These are phyloP conservation scores for Xylariaceae sp. DNA, from an alignment of 2,329 filamentous ascomycete species.

Conservation along the genomic window DNA sequence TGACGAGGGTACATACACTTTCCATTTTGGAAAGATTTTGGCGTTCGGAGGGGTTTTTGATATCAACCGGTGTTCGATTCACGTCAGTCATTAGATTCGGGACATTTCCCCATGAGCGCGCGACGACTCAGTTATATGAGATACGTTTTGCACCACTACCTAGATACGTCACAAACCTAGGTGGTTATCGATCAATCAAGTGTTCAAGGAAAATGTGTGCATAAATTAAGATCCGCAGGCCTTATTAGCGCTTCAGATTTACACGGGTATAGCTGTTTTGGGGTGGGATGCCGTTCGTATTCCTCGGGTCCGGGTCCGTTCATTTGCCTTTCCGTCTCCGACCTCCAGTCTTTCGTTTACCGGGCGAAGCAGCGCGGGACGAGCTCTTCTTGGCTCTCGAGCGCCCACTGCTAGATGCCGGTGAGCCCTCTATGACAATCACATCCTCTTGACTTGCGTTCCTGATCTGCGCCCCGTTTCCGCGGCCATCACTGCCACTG, in stretches of 20 bases:
- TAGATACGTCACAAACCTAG: not conserved
- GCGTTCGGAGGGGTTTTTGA: not conserved
- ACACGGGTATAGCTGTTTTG: slow-evolving; percentile 16
- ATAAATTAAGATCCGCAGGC: slow-evolving; percentile 16
- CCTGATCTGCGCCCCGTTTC: slow-evolving; percentile 24
- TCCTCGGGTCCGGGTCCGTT: not conserved
- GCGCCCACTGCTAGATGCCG: slow-evolving; percentile 29
- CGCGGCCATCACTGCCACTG: slow-evolving; percentile 30
- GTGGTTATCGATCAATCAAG: not conserved
- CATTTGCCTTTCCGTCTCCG: slow-evolving; percentile 34
- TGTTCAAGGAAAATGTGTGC: not conserved
- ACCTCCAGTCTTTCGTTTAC: slow-evolving; percentile 40
- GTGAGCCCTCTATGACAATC: slow-evolving; percentile 37
- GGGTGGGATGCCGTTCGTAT: not conserved
- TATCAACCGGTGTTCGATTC: not conserved
- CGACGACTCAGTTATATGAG: no score
- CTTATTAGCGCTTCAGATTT: slow-evolving; percentile 22
- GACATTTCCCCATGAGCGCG: no score
- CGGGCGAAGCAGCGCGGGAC: slow-evolving; percentile 27
- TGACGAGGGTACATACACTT: no score
- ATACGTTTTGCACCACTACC: not conserved
- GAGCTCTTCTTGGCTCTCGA: slow-evolving; percentile 41
- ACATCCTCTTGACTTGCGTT: slow-evolving; percentile 37
- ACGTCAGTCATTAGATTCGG: no score
- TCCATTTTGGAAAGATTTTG: not conserved